Base-by-base conservation (phyloP, 805 yeast genomes). In the Candida corydali region DNA sequence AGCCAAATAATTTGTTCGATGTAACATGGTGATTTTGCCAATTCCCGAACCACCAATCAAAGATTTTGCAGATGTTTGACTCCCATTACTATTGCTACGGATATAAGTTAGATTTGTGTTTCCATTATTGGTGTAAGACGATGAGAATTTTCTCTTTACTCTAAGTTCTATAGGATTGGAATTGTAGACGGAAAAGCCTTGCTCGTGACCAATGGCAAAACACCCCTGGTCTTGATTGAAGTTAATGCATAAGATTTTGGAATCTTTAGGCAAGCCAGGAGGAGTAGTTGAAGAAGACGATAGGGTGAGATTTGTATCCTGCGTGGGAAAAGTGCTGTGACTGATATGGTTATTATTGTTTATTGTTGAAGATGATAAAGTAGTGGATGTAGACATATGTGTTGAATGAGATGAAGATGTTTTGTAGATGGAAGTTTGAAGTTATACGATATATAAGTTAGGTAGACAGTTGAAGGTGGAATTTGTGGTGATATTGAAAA, bases 151-250 rank as follows among this genome's bases (percentile, higher is more conserved):
- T 40, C 89, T 65, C 48, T 75, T 70, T 38, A 83, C 89, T 43
- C 88, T 66, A 41, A 78, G 59, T 41, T 83, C 93, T 65, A 89
- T 70, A 3, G 98, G 98, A 53, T 86, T 89, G 3, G 95, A 75
- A 52, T 83, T 85, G 67, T 78, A 91, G 9, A 91, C 95, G 37
- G 79, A 64, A 56, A 91, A 88, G 12, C 98, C 97, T 30, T 67
- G 59, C 41, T 85, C 88, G 43, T 78, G 82, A 36, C 93, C 85
- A 17, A 86, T 69, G 14, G 95, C 86, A 62, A 91, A 88, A 57
- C 97, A 91, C 25, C 87, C 82, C 50, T 80, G 84, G 61, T 89
- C 96, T 59, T 87, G 95, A 60, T 91, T 91, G 69, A 87, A 89
- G 17, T 78, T 64, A 8, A 83, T 78, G 42, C 77, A 71, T 15